Base-by-base conservation (phyloP, 495 filamentous ascomycete species). In the Annulohypoxylon stygium region DNA sequence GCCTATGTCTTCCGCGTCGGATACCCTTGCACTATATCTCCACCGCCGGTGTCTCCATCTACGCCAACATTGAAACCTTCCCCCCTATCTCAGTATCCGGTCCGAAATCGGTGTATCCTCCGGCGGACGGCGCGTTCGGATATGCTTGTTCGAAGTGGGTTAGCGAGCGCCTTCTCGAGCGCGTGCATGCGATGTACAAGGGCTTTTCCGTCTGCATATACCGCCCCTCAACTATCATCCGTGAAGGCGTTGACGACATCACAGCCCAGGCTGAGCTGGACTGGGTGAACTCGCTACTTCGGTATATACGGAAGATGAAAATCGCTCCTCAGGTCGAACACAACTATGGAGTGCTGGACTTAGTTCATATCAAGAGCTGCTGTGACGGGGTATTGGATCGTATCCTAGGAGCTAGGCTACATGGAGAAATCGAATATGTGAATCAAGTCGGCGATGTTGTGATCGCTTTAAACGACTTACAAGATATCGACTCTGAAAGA, bases 21-120 rank as follows among this genome's bases (percentile, higher is more conserved):
- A 66, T 77, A 5, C 72, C 71, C 0, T 9, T 80, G 0, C 78
- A 80, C 37, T 78, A 67, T 53, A 47, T 80, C 6, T 80, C 78
- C 6, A 65, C 75, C 3, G 70, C 69, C 10, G 37, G 37, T 12
- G 10, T 41, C 37, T 41, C 37, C 2, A 41, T 41, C 37, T 41
- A 41, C 37, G 3, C 37, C 37, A 41, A 41, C 10, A 2, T 41
- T 0, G 37, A 12, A 2, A 41, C 3, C 0, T 41, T 41, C 11
- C 37, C 37, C 37, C 37, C 37, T 9, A 41, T 41, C 10, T 41
- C 37, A 1, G 10, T 12, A 41, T 9, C 37, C 10, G 37, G 37
- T 3, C 37, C 37, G 37, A 12, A 12, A 41, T 41, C 37, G 10
- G 2, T 3, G 37, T 12, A 41, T 41, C 37, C 37, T 3, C 37